phyloP scores from a whole-genome alignment of 495 filamentous ascomycete species.

The Lasiosphaeris hirsuta region DNA sequence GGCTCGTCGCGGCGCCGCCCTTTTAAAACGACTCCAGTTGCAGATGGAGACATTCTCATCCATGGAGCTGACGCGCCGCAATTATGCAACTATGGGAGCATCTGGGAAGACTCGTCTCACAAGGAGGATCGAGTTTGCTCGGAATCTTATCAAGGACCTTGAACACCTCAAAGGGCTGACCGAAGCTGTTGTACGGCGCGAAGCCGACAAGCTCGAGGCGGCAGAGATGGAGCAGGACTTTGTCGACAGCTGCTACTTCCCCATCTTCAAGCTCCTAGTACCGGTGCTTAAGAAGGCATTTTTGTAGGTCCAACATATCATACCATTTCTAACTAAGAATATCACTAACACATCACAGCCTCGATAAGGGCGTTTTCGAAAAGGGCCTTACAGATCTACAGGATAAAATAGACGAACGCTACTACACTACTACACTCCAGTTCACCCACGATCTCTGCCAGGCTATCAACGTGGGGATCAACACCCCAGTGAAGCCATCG shows the following conservation, averaged over 20 bases:
- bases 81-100: slow-evolving; percentile 88
- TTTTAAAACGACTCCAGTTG: slow-evolving; percentile 87
- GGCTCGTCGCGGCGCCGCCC: slow-evolving; percentile 81
- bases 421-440: slow-evolving; percentile 68
- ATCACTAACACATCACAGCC: slow-evolving; percentile 46
- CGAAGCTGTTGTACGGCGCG: slow-evolving; percentile 65
- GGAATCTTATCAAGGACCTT: slow-evolving; percentile 70
- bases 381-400: slow-evolving; percentile 61
- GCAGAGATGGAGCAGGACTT: slow-evolving; percentile 70
- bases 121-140: slow-evolving; percentile 83
- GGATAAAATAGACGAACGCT: slow-evolving; percentile 62
- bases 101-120: slow-evolving; percentile 72
- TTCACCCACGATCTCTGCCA: slow-evolving; percentile 71
- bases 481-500: slow-evolving; percentile 33
- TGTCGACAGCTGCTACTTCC: slow-evolving; percentile 87
- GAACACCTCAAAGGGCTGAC: slow-evolving; percentile 67
- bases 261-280: slow-evolving; percentile 71
- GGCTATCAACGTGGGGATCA: slow-evolving; percentile 66
- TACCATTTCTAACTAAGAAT: background rate
- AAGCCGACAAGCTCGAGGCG: slow-evolving; percentile 69
- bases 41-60: slow-evolving; percentile 94
- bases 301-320: slow-evolving; percentile 46
- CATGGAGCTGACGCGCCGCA: slow-evolving; percentile 90
- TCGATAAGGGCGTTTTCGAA: slow-evolving; percentile 73
- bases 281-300: slow-evolving; percentile 77